A percentile compares a stretch with the other conserved stretches of the same genome.
These are phyloP conservation scores for Trichoderma parareesei DNA, from an alignment of 495 filamentous ascomycete genomes.

Conservation along the genomic window DNA sequence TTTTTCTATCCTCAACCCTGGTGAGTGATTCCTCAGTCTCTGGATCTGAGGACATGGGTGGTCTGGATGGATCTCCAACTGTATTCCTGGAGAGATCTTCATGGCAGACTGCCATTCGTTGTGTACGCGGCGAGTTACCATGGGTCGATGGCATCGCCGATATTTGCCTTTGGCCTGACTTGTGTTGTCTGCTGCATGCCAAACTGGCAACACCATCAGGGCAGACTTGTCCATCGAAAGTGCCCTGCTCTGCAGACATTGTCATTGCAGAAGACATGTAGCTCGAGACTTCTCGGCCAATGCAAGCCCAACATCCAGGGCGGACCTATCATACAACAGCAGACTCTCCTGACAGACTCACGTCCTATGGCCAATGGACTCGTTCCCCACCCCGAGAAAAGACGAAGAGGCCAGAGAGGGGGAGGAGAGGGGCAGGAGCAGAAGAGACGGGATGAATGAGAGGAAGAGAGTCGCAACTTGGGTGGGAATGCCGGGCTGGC, in stretches of 20 bases:
- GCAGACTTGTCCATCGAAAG: not conserved
- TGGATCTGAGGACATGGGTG: not conserved
- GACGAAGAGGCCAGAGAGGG: too few relatives aligned
- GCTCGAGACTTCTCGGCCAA: constrained; percentile 1
- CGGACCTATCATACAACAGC: not conserved
- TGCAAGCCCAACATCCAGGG: not conserved
- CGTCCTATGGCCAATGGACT: not conserved
- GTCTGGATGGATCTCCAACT: too few relatives aligned
- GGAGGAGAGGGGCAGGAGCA: not conserved
- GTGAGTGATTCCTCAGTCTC: not conserved
- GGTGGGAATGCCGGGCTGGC: not conserved
- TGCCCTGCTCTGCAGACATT: not conserved
- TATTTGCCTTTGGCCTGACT: not conserved
- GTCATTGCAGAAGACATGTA: not conserved
- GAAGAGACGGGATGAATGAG: not conserved
- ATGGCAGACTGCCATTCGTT: not conserved
- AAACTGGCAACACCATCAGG: not conserved
- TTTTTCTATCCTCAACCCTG: not conserved
- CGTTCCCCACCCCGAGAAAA: not conserved
- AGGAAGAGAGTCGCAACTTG: not conserved
- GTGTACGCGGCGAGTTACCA: not conserved
- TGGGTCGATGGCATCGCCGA: not conserved
- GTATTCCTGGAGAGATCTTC: not conserved
- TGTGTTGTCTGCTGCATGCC: not conserved
- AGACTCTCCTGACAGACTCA: not conserved